Evolutionary conservation across 2,329 filamentous ascomycete species (phyloP).

Genomic region (Xylariaceae sp.): DNA sequence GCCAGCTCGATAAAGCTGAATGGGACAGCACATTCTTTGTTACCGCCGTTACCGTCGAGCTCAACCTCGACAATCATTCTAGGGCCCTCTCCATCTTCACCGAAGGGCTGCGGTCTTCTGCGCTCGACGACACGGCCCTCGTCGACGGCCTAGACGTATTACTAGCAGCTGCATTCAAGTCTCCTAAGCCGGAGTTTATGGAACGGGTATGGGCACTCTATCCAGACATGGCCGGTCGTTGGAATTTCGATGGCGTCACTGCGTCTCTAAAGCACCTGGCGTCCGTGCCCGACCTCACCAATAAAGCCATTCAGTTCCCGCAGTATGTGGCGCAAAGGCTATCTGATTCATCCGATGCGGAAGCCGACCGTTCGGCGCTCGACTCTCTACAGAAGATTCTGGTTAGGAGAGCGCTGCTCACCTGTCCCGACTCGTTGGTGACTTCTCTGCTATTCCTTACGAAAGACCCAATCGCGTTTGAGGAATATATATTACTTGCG

Average conservation of each 20-base stretch:
- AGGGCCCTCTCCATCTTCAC: conserved; percentile 38
- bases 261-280: conserved; percentile 21
- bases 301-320: conserved; percentile 22
- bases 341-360: conserved; percentile 5
- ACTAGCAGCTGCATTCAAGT: conserved; percentile 36
- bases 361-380: conserved; percentile 14
- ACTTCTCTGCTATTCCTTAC: conserved; percentile 37
- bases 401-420: conserved; percentile 26
- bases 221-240: conserved; percentile 22
- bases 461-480: conserved; percentile 36
- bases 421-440: conserved; percentile 25
- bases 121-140: conserved; percentile 25
- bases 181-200: conserved; percentile 16
- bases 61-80: conserved; percentile 35
- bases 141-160: conserved; percentile 40
- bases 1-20: conserved; percentile 28
- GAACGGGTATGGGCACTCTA: conserved; percentile 23
- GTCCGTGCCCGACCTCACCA: conserved; percentile 23
- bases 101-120: conserved; percentile 28
- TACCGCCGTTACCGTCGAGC: conserved; percentile 37
- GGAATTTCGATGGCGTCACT: conserved; percentile 25
- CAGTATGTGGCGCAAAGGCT: conserved; percentile 7
- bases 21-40: conserved; percentile 39
- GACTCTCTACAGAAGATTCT: conserved; percentile 25
- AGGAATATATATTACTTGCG: conserved; percentile 37